phyloP scores from a whole-genome alignment of 139 green algal genomes.

The Chlorella sp. region DNA sequence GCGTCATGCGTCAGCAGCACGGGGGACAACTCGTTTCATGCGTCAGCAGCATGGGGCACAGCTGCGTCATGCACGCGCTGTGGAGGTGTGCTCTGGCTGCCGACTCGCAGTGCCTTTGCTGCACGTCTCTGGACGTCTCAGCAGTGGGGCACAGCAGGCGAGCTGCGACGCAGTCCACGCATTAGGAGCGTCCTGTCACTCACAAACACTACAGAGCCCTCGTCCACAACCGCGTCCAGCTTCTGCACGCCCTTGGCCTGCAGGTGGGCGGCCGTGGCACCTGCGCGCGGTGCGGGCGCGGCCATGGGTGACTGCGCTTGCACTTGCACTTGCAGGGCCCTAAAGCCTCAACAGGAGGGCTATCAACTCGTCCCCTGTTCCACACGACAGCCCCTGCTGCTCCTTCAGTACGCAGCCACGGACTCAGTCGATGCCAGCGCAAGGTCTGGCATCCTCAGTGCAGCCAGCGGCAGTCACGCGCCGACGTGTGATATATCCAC shows the following conservation, averaged over 20 bases:
- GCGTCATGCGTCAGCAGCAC: no score
- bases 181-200: background rate
- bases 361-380: background rate
- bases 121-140: no score
- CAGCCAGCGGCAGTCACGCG: background rate
- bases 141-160: no score
- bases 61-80: no score
- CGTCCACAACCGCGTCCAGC: slow-evolving; percentile 56
- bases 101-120: no score
- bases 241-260: background rate
- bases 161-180: no score
- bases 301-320: background rate
- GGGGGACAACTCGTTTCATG: no score
- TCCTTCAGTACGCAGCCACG: no score
- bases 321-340: background rate
- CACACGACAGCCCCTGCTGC: no score
- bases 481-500: background rate
- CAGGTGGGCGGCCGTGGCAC: background rate
- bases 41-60: no score
- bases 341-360: background rate
- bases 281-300: background rate
- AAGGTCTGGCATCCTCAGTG: background rate
- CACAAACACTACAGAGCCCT: slow-evolving; percentile 31
- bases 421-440: background rate
- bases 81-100: no score